Percentiles rank a stretch among this genome's conserved stretches.
Conservation (phyloP, 139 green algal species). For the Picochlorum sp. region DNA sequence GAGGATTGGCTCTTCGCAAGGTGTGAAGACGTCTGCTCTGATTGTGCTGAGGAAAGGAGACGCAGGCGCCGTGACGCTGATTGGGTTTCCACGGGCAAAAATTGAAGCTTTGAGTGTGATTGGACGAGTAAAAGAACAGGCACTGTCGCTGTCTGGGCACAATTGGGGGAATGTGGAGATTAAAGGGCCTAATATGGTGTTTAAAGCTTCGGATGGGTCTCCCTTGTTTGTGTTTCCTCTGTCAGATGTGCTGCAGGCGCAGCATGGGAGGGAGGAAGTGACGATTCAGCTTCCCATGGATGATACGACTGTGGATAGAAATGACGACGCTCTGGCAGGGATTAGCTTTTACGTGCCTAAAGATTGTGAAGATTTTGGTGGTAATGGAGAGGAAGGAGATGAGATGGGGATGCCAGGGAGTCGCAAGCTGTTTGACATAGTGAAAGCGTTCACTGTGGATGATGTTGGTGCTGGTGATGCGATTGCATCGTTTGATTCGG, state of each 20-base stretch:
- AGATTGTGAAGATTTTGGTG: slow-evolving; percentile 7
- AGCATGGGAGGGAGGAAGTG: slow-evolving; percentile 74
- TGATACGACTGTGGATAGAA: slow-evolving; percentile 47
- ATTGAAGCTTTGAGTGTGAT: neutral
- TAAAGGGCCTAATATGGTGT: slow-evolving; percentile 56
- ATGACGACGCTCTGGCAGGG: slow-evolving; percentile 77
- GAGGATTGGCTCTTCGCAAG: neutral
- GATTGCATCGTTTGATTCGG: slow-evolving; percentile 65
- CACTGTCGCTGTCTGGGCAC: neutral
- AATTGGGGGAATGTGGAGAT: slow-evolving; percentile 20
- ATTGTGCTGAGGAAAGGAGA: slow-evolving; percentile 41
- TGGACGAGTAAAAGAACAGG: neutral
- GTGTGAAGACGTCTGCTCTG: slow-evolving; percentile 28
- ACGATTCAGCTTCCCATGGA: slow-evolving; percentile 85
- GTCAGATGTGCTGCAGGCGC: slow-evolving; percentile 55
- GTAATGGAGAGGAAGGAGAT: slow-evolving; percentile 9
- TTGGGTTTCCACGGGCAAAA: slow-evolving; percentile 61
- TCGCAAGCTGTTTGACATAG: slow-evolving; percentile 47
- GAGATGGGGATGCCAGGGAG: slow-evolving; percentile 3
- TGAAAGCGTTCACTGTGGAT: slow-evolving; percentile 40
- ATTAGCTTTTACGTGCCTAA: slow-evolving; percentile 70
- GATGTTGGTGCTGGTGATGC: slow-evolving; percentile 49
- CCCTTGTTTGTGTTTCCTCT: slow-evolving; percentile 74
- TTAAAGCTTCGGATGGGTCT: slow-evolving; percentile 53
- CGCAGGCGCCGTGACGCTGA: slow-evolving; percentile 39